phyloP scores from a whole-genome alignment of 2,329 filamentous ascomycete species.

The Aureobasidium pullulans region DNA sequence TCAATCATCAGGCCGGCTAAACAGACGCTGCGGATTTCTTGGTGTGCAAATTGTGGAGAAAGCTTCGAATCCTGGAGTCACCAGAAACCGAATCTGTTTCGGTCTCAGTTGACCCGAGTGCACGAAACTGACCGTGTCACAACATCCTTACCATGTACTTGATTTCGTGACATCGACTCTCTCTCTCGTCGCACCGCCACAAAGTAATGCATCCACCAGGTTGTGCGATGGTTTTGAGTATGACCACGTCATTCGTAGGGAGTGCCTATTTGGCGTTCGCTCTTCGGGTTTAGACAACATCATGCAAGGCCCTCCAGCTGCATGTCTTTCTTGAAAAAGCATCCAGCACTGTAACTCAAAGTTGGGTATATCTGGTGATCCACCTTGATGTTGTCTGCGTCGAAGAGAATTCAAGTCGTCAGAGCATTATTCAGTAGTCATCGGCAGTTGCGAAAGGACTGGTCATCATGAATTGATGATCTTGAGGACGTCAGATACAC shows the following conservation, averaged over 20 bases:
- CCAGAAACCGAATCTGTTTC: neutral
- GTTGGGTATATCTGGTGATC: neutral
- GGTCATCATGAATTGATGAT: constrained; percentile 24
- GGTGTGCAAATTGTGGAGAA: neutral
- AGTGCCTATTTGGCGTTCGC: too few relatives aligned
- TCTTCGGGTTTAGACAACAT: neutral
- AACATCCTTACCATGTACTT: too few relatives aligned
- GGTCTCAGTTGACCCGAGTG: neutral
- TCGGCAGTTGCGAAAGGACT: constrained; percentile 18
- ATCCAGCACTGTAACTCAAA: constrained; percentile 5
- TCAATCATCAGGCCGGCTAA: neutral
- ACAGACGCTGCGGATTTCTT: neutral
- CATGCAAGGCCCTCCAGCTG: constrained; percentile 4
- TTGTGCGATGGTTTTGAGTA: too few relatives aligned
- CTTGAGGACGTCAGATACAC: constrained; percentile 12
- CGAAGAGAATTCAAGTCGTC: neutral
- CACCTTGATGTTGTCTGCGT: neutral
- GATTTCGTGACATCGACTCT: too few relatives aligned
- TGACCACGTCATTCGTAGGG: too few relatives aligned
- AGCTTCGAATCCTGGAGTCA: neutral
- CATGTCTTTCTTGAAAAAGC: constrained; percentile 14
- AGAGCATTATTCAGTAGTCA: constrained; percentile 10
- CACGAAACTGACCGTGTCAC: neutral
- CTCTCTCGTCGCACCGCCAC: too few relatives aligned
- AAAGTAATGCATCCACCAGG: too few relatives aligned